These are phyloP conservation scores for Saccharomycopsis fermentans DNA, from an alignment of 805 yeast species.

Conservation along the genomic window DNA sequence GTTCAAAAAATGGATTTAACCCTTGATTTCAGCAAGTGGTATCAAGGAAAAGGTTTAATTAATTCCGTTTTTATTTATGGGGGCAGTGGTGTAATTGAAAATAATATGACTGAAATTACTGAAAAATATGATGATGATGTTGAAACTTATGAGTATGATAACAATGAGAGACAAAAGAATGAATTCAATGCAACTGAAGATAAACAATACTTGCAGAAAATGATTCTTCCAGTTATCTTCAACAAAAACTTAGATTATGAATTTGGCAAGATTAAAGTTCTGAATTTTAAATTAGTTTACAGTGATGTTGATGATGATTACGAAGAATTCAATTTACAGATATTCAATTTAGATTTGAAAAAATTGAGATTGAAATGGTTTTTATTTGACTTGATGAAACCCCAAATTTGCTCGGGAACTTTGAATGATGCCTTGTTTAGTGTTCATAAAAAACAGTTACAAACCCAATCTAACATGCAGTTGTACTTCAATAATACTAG, in stretches of 20 bases:
- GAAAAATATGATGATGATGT: conserved; percentile 4
- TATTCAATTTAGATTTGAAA: conserved; percentile 60
- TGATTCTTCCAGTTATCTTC: conserved; percentile 5
- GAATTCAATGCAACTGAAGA: conserved; percentile 3
- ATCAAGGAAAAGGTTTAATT: conserved; percentile 75
- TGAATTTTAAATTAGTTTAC: conserved; percentile 12
- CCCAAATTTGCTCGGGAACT: conserved; percentile 62
- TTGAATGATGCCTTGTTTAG: conserved; percentile 68
- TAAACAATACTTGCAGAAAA: conserved; percentile 7
- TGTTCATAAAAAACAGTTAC: conserved; percentile 55
- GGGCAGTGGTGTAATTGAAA: conserved; percentile 51
- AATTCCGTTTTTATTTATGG: conserved; percentile 74
- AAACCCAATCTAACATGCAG: not conserved
- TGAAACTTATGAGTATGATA: not conserved
- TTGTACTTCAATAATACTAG: not conserved
- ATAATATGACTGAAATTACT: not conserved
- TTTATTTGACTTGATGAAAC: conserved; percentile 57
- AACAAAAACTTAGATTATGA: conserved; percentile 11
- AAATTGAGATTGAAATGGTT: conserved; percentile 48
- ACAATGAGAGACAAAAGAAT: not conserved
- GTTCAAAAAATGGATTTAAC: conserved; percentile 75
- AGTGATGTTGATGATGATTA: conserved; percentile 1
- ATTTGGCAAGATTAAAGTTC: conserved; percentile 5
- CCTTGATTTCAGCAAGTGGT: conserved; percentile 75
- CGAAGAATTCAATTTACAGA: conserved; percentile 13